Evolutionary conservation across 768 basidiomycete genomes (phyloP).

Genomic region (Amanita brunnescens): DNA sequence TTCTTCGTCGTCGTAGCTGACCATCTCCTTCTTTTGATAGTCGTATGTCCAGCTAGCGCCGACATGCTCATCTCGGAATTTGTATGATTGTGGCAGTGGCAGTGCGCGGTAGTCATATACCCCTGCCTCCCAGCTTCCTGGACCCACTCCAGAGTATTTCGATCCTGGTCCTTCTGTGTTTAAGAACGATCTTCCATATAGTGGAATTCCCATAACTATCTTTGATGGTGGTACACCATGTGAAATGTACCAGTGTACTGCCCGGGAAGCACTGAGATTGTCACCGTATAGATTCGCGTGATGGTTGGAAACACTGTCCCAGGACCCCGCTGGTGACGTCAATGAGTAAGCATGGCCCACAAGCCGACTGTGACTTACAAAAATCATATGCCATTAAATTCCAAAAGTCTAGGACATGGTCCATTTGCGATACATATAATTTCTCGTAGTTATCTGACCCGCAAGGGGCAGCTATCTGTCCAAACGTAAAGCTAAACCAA

Average conservation of each 20-base stretch:
- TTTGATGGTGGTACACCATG: slow-evolving; percentile 72
- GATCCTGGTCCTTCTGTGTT: slow-evolving; percentile 76
- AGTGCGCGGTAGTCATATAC: slow-evolving; percentile 91
- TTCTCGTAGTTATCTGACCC: slow-evolving; percentile 81
- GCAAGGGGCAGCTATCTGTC: slow-evolving; percentile 88
- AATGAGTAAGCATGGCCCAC: neutral
- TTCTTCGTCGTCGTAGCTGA: slow-evolving; percentile 71
- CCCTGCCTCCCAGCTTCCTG: slow-evolving; percentile 85
- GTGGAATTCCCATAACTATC: slow-evolving; percentile 83
- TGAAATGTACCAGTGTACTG: slow-evolving; percentile 60
- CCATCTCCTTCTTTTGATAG: slow-evolving; percentile 62
- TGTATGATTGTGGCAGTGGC: slow-evolving; percentile 63
- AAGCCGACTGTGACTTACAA: slow-evolving; percentile 30
- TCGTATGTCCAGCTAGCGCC: slow-evolving; percentile 85
- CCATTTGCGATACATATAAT: slow-evolving; percentile 77
- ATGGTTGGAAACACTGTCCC: slow-evolving; percentile 64
- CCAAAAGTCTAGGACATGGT: slow-evolving; percentile 87
- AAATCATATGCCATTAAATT: slow-evolving; percentile 96
- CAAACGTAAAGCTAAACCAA: neutral
- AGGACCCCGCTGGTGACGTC: slow-evolving; percentile 53
- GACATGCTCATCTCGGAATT: slow-evolving; percentile 54
- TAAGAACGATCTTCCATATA: slow-evolving; percentile 90
- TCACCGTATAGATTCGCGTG: slow-evolving; percentile 81
- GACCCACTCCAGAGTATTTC: slow-evolving; percentile 75
- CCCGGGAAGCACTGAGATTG: slow-evolving; percentile 51